A percentile compares a stretch with the other conserved stretches of the same genome.
Conservation (phyloP, 768 basidiomycete species). For the Russula griseocarnosa region DNA sequence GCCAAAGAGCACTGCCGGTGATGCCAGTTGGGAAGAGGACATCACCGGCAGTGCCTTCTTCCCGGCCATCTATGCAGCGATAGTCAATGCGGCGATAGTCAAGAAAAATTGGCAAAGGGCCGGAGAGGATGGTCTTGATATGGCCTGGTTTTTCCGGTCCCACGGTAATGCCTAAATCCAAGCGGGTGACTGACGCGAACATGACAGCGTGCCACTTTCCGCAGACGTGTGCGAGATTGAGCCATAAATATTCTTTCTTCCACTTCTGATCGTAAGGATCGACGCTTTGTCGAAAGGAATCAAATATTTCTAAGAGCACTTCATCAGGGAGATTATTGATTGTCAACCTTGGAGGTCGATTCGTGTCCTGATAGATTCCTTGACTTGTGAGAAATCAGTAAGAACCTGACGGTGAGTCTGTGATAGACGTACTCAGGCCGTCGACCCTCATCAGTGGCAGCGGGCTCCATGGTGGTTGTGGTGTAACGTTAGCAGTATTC, state of each 20-base stretch:
- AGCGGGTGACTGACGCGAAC: not conserved
- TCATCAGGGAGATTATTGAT: not conserved
- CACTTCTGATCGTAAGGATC: not conserved
- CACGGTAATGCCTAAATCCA: not conserved
- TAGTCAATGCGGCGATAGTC: too few species aligned
- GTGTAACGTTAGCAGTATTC: too few species aligned
- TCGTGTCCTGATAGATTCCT: not conserved
- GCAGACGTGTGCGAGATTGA: constrained; percentile 13
- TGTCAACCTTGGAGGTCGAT: not conserved
- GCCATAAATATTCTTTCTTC: constrained; percentile 27
- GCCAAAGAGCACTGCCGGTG: not conserved
- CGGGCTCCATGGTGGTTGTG: not conserved
- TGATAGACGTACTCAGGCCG: not conserved
- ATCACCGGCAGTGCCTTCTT: too few species aligned
- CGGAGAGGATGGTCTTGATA: not conserved
- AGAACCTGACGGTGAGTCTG: not conserved
- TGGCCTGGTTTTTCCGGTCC: not conserved
- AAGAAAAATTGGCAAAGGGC: not conserved
- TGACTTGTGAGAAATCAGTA: not conserved
- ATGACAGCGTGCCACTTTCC: constrained; percentile 4
- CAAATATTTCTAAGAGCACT: not conserved
- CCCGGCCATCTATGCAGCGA: too few species aligned
- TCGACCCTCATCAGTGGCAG: not conserved
- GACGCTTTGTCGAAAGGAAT: not conserved
- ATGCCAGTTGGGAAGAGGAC: too few species aligned